Percentiles rank a stretch among this genome's conserved stretches.
phyloP scores from a whole-genome alignment of 257 asterid species.

The Primulina tabacum region DNA sequence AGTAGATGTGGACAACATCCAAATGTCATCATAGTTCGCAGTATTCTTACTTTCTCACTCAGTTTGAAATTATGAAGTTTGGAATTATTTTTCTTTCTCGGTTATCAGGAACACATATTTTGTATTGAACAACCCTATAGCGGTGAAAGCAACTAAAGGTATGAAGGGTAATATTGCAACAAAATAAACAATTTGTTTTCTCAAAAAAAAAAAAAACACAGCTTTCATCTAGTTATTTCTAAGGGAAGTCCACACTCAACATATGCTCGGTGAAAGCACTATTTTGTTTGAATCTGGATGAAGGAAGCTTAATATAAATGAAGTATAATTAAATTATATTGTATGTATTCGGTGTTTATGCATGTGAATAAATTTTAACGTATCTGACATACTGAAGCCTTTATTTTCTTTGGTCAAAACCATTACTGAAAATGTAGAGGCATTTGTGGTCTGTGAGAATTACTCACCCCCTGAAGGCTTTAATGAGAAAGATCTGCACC shows the following conservation, averaged over 20 bases:
- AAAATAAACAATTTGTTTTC: not conserved
- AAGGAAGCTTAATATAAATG: not conserved
- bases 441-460: slow-evolving; percentile 91
- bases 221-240: not conserved
- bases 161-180: not conserved
- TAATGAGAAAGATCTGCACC: slow-evolving; percentile 77
- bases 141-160: not conserved
- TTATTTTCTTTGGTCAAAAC: slow-evolving; percentile 1
- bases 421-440: slow-evolving; percentile 56
- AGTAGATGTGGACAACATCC: not conserved
- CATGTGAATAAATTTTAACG: not conserved
- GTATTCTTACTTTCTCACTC: not conserved
- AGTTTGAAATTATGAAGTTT: not conserved
- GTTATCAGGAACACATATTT: not conserved
- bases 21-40: not conserved
- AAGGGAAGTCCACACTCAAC: not conserved
- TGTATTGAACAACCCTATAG: not conserved
- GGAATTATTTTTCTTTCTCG: not conserved
- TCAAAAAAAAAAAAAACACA: not conserved
- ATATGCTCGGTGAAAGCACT: not conserved
- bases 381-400: not conserved
- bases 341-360: not conserved
- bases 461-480: slow-evolving; percentile 96
- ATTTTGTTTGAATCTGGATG: not conserved
- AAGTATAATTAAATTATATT: not conserved